These are phyloP conservation scores for Wickerhamiella nectarea DNA, from an alignment of 805 yeast species.

Conservation along the genomic window DNA sequence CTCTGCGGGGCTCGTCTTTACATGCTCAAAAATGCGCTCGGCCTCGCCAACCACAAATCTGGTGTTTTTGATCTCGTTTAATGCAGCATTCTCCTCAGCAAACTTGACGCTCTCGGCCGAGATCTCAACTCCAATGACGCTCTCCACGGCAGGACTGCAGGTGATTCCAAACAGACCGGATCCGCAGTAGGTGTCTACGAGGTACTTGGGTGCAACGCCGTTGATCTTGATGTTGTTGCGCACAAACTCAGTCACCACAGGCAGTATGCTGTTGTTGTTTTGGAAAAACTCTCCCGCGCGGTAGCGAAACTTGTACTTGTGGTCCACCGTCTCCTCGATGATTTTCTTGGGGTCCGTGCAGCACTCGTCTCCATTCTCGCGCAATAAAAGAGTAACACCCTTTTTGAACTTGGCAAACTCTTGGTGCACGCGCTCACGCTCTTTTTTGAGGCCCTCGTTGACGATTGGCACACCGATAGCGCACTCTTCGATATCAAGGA, in stretches of 20 bases:
- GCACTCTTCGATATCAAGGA: slow-evolving; percentile 89
- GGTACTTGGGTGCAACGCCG: slow-evolving; percentile 37
- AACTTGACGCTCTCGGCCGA: slow-evolving; percentile 81
- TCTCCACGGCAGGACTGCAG: slow-evolving; percentile 65
- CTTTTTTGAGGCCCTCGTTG: slow-evolving; percentile 58
- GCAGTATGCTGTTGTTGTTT: slow-evolving; percentile 83
- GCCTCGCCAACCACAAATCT: slow-evolving; percentile 85
- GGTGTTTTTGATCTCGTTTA: slow-evolving; percentile 66
- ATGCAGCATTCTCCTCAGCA: slow-evolving; percentile 67
- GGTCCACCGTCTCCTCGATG: slow-evolving; percentile 58
- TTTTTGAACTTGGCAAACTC: slow-evolving; percentile 42
- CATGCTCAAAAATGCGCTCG: slow-evolving; percentile 65
- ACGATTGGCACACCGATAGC: slow-evolving; percentile 72
- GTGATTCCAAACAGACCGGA: slow-evolving; percentile 87
- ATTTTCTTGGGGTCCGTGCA: slow-evolving; percentile 67
- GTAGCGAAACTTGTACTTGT: slow-evolving; percentile 55
- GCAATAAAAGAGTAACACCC: slow-evolving; percentile 74
- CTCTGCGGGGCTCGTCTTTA: slow-evolving; percentile 46
- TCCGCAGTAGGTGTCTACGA: slow-evolving; percentile 94
- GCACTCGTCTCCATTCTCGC: slow-evolving; percentile 44
- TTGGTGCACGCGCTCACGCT: slow-evolving; percentile 42
- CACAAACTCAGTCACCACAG: slow-evolving; percentile 70
- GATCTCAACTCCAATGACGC: slow-evolving; percentile 87
- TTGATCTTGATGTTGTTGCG: slow-evolving; percentile 46
- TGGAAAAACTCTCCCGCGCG: slow-evolving; percentile 95